These are phyloP conservation scores for Ceratocystis eucalypticola DNA, from an alignment of 2,329 filamentous ascomycete species.

Conservation along the genomic window DNA sequence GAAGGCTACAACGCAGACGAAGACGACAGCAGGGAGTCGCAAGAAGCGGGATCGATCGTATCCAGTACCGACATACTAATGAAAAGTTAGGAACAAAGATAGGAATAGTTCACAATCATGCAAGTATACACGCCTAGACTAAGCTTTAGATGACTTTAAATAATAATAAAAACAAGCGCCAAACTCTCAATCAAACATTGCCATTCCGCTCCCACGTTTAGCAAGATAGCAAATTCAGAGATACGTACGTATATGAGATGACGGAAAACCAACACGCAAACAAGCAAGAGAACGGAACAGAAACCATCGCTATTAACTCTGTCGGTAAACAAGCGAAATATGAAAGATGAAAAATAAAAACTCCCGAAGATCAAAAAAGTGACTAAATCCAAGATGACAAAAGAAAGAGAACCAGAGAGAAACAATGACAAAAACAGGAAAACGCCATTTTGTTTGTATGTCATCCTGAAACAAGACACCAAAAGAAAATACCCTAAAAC, in stretches of 20 bases:
- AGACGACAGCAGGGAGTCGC: constrained; percentile 27
- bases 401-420: constrained; percentile 14
- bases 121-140: no score
- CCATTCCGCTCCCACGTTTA: no score
- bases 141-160: no score
- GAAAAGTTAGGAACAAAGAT: not conserved
- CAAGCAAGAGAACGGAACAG: constrained; percentile 11
- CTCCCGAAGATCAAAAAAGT: constrained; percentile 4
- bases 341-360: constrained; percentile 11
- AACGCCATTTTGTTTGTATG: constrained; percentile 16
- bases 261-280: constrained; percentile 14
- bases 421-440: constrained; percentile 7
- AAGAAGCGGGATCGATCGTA: constrained; percentile 50
- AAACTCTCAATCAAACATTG: no score
- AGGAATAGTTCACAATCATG: not conserved
- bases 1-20: constrained; percentile 34
- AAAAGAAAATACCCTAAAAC: constrained; percentile 9
- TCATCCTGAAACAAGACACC: not conserved
- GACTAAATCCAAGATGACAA: constrained; percentile 15
- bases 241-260: constrained; percentile 26
- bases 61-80: constrained; percentile 44
- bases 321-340: constrained; percentile 12
- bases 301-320: not conserved
- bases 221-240: not conserved
- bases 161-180: no score